phyloP scores from a whole-genome alignment of 352 stramenopile species.

The Pythium graminicola region DNA sequence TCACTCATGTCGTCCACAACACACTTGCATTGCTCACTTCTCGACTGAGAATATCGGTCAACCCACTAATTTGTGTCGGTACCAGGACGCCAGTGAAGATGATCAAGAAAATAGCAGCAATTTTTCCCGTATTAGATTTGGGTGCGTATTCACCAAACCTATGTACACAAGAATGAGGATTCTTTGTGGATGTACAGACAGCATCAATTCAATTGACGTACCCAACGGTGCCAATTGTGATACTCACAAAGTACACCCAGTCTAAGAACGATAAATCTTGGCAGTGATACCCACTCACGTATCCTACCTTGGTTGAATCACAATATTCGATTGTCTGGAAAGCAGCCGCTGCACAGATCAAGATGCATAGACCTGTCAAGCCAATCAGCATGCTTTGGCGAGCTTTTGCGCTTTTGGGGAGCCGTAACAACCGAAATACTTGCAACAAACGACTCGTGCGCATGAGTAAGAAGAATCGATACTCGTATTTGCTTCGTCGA shows the following conservation, averaged over 20 bases:
- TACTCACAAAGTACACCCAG: constrained; percentile 78
- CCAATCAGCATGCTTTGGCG: constrained; percentile 47
- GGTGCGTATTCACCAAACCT: constrained; percentile 73
- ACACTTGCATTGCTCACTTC: constrained; percentile 30
- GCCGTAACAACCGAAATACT: constrained; percentile 50
- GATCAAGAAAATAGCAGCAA: constrained; percentile 65
- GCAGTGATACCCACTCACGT: constrained; percentile 28
- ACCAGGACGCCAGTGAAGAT: constrained; percentile 65
- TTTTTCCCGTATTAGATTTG: constrained; percentile 50
- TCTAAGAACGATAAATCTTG: constrained; percentile 72
- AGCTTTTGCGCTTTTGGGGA: constrained; percentile 52
- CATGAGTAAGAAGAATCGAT: constrained; percentile 60
- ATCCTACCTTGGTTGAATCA: constrained; percentile 19
- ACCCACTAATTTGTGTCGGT: constrained; percentile 56
- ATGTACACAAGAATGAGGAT: neutral
- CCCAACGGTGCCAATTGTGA: constrained; percentile 78
- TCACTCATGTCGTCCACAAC: neutral
- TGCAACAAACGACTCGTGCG: constrained; percentile 51
- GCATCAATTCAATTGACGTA: constrained; percentile 32
- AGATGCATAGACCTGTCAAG: constrained; percentile 48
- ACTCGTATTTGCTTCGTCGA: constrained; percentile 35
- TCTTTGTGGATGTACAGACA: no score
- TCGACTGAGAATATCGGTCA: constrained; percentile 64
- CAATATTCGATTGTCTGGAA: constrained; percentile 70
- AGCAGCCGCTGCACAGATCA: constrained; percentile 51